Evolutionary conservation across 148 eudicot genomes (phyloP).

Genomic region (Fagopyrum homotropicum): DNA sequence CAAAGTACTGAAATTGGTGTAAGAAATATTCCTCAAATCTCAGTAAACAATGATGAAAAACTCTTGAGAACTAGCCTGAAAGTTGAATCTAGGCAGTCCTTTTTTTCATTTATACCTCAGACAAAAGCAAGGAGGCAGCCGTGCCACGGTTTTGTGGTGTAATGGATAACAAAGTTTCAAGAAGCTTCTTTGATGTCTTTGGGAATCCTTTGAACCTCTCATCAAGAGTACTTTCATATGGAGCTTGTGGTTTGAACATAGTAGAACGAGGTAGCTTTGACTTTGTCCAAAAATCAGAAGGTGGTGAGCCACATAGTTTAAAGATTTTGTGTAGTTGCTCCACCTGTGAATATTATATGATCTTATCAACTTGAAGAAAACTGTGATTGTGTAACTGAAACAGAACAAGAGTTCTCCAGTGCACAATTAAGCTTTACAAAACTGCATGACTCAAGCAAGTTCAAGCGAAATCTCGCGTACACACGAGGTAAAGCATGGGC

Average conservation of each 20-base stretch:
- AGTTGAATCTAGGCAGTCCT: neutral
- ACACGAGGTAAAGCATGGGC: neutral
- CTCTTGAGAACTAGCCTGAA: neutral
- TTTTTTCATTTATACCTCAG: conserved; percentile 33
- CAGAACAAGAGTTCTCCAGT: neutral
- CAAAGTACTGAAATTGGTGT: conserved; percentile 40
- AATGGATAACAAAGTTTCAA: conserved; percentile 63
- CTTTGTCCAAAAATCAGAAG: conserved; percentile 69
- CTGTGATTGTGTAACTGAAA: neutral
- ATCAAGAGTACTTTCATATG: conserved; percentile 57
- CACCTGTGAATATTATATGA: conserved; percentile 38
- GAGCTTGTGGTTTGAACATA: conserved; percentile 83
- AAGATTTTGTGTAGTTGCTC: conserved; percentile 92
- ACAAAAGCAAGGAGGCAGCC: conserved; percentile 58
- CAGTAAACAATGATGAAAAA: neutral
- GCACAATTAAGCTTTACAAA: neutral
- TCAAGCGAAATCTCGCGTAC: neutral
- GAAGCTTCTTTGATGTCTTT: conserved; percentile 39
- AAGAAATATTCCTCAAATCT: neutral
- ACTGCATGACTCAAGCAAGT: neutral
- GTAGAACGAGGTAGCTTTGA: conserved; percentile 67
- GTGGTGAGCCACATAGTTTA: conserved; percentile 84
- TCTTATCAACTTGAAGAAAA: neutral
- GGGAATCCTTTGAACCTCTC: conserved; percentile 64
- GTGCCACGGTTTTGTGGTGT: conserved; percentile 75